Conservation (phyloP, 257 asterid species). For the Jacaranda mimosifolia region DNA sequence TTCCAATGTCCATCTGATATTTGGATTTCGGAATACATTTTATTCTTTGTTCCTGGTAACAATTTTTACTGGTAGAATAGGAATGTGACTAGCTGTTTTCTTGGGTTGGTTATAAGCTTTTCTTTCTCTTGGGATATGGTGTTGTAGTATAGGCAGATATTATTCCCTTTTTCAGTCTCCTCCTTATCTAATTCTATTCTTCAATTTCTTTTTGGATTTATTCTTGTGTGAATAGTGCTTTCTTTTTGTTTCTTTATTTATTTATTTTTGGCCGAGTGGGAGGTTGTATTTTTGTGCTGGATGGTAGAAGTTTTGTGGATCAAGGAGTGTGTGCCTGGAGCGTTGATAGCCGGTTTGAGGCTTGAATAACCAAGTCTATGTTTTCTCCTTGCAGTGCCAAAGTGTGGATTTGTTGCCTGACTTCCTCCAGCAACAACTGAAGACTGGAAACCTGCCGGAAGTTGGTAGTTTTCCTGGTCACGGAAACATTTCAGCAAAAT, state of each 20-base stretch:
- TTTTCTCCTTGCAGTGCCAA: conserved; percentile 59
- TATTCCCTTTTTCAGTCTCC: not conserved
- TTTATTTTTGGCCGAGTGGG: too few relatives aligned
- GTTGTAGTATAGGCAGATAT: not conserved
- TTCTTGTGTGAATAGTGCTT: not conserved
- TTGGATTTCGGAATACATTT: not conserved
- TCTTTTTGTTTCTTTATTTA: too few relatives aligned
- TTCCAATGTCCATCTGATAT: not conserved
- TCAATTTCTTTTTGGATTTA: not conserved
- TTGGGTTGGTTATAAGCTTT: too few relatives aligned
- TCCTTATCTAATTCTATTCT: not conserved
- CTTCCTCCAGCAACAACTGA: conserved; percentile 68
- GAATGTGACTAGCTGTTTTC: not conserved
- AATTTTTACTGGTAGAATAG: not conserved
- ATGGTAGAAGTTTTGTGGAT: not conserved
- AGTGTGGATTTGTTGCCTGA: conserved; percentile 86
- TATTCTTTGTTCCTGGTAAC: too few relatives aligned
- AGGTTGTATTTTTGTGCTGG: not conserved
- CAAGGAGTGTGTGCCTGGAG: too few relatives aligned
- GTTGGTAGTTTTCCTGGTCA: conserved; percentile 37
- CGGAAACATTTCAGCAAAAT: conserved; percentile 44
- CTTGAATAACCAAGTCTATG: not conserved
- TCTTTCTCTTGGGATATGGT: not conserved
- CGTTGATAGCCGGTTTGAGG: not conserved
- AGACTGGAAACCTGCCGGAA: conserved; percentile 68